phyloP scores from a whole-genome alignment of 2,329 filamentous ascomycete genomes.

The Diaporthe citriasiana region DNA sequence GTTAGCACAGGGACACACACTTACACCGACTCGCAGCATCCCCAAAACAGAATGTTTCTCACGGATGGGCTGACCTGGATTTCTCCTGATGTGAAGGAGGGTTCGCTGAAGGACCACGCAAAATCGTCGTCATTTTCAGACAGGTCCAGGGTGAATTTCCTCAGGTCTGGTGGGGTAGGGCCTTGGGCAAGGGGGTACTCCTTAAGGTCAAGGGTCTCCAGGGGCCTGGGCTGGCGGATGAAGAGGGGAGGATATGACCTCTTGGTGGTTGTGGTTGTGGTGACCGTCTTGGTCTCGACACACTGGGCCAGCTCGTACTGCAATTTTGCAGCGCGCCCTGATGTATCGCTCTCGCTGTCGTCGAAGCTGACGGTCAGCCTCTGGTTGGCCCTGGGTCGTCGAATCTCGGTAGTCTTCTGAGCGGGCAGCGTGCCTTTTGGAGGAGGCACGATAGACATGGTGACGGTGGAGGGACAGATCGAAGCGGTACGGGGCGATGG shows the following conservation, averaged over 20 bases:
- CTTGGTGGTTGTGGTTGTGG: conserved; percentile 92
- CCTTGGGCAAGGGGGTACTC: conserved; percentile 89
- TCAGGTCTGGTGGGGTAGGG: conserved; percentile 84
- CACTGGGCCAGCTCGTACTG: conserved; percentile 75
- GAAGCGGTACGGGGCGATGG: background rate
- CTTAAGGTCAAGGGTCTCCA: conserved; percentile 84
- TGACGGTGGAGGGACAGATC: background rate
- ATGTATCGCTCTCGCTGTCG: conserved; percentile 48
- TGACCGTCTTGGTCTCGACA: conserved; percentile 80
- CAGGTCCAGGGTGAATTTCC: conserved; percentile 80
- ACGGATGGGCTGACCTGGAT: conserved; percentile 31
- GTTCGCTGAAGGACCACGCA: conserved; percentile 40
- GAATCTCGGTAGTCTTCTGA: conserved; percentile 49
- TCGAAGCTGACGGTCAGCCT: conserved; percentile 54
- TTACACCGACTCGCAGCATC: background rate
- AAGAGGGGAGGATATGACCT: conserved; percentile 87
- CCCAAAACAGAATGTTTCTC: background rate
- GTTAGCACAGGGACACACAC: conserved; percentile 14
- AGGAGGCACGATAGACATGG: conserved; percentile 40
- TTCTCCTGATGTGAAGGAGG: conserved; percentile 34
- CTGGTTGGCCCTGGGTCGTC: conserved; percentile 53
- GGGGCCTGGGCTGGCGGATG: conserved; percentile 78
- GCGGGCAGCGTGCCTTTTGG: conserved; percentile 39
- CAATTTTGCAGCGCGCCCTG: conserved; percentile 50
- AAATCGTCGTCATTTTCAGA: conserved; percentile 70